Percentiles rank a stretch among this genome's conserved stretches.
These are phyloP conservation scores for Pseudogymnoascus sp. DNA, from an alignment of 2,329 filamentous ascomycete species.

Conservation along the genomic window DNA sequence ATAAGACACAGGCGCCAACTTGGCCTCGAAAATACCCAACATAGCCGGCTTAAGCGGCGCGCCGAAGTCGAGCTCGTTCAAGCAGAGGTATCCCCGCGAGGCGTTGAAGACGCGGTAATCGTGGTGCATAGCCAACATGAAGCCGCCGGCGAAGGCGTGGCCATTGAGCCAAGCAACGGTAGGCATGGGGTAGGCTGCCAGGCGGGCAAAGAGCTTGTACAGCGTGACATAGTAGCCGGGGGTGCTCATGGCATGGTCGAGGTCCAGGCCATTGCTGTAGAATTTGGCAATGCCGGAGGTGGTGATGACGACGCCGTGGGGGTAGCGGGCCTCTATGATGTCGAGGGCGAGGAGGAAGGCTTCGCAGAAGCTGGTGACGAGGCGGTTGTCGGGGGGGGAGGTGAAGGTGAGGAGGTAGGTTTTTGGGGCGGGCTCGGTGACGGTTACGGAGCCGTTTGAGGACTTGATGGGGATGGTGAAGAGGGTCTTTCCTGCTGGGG, in stretches of 20 bases:
- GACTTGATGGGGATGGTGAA: conserved; percentile 51
- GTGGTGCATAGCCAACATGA: conserved; percentile 74
- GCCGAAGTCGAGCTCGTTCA: conserved; percentile 76
- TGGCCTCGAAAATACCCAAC: conserved; percentile 65
- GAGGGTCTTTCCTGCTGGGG: conserved; percentile 29
- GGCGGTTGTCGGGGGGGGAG: conserved; percentile 66
- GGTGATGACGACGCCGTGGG: conserved; percentile 67
- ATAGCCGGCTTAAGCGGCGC: conserved; percentile 67
- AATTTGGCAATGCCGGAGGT: conserved; percentile 70
- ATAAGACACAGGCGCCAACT: conserved; percentile 47
- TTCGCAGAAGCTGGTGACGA: conserved; percentile 59
- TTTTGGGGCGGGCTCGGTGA: conserved; percentile 47
- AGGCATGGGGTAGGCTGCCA: conserved; percentile 66
- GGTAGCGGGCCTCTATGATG: conserved; percentile 55
- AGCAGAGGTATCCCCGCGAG: conserved; percentile 60
- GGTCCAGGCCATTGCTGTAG: conserved; percentile 76
- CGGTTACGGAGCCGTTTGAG: conserved; percentile 49
- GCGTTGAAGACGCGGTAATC: conserved; percentile 75
- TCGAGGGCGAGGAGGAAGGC: conserved; percentile 64
- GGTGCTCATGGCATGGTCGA: conserved; percentile 53
- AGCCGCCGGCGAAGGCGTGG: conserved; percentile 72
- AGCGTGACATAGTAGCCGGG: conserved; percentile 54
- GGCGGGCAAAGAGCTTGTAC: conserved; percentile 54
- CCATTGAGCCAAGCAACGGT: conserved; percentile 72
- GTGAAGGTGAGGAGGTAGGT: conserved; percentile 67